Evolutionary conservation across 805 yeast species (phyloP), one percentile per base, ranked within the genome.

Genomic region (Cephaloascus fragrans): DNA sequence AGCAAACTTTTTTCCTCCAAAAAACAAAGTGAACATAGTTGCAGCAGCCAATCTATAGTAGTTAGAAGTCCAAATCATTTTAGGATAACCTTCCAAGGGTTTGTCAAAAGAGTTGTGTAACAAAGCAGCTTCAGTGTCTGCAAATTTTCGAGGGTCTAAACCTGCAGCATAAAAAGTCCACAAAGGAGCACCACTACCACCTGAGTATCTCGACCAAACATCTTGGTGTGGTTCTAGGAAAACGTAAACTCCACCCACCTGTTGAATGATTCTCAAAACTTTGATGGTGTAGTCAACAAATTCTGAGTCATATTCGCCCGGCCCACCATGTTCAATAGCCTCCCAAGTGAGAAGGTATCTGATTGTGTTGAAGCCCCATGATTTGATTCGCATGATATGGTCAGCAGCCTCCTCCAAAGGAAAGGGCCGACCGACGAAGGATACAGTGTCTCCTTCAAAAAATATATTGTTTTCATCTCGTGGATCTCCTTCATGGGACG

Each of bases 151-250:
- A 0, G 96, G 96, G 40, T 89, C 75, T 36, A 89, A 61, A 1
- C 96, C 96, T 2, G 90, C 95, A 18, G 93, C 89, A 51, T 83
- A 80, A 3, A 88, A 55, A 0, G 97, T 88, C 97, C 97, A 89
- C 51, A 85, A 50, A 1, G 97, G 97, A 3, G 96, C 95, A 16
- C 97, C 97, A 36, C 86, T 78, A 2, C 97, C 97, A 4, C 96
- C 96, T 9, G 78, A 66, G 53, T 70, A 84, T 36, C 96, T 71
- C 1, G 93, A 80, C 97, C 97, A 89, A 10, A 81, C 94, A 55
- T 89, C 97, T 56, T 89, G 97, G 55, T 89, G 97, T 1, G 94
- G 86, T 52, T 89, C 96, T 46, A 89, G 54, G 47, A 83, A 78
- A 4, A 87, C 85, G 49, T 82, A 83, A 16, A 88, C 54, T 0